Percentiles rank a stretch among this genome's conserved stretches.
Conservation (phyloP, 2,329 filamentous ascomycete species). For the Pestalotiopsis sp. region DNA sequence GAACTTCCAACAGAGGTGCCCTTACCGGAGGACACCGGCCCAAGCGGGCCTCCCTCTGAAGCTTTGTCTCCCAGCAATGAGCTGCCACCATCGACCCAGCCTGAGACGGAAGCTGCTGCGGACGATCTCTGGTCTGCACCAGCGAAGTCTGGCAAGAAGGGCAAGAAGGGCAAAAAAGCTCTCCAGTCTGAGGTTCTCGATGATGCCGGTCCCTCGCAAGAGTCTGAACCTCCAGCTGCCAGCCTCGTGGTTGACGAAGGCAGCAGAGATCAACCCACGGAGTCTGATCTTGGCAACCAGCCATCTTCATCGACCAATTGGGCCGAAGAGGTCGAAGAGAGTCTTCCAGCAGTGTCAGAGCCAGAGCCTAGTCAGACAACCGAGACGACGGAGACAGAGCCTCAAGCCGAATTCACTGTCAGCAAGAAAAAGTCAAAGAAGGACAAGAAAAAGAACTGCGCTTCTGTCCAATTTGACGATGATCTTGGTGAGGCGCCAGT, state of each 20-base stretch:
- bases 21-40: constrained; percentile 5
- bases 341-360: background rate
- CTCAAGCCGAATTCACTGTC: constrained; percentile 14
- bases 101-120: constrained; percentile 2
- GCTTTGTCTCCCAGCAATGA: background rate
- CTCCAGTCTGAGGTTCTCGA: background rate
- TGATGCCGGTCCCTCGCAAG: constrained; percentile 1
- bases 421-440: constrained; percentile 26
- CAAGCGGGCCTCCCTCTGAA: constrained; percentile 1
- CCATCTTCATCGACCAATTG: constrained; percentile 6
- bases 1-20: constrained; percentile 17
- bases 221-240: background rate
- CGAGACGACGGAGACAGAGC: background rate
- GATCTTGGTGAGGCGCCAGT: constrained; percentile 13
- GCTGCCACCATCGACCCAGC: background rate
- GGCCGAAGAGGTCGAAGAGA: constrained; percentile 14
- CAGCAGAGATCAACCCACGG: background rate
- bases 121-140: constrained; percentile 17
- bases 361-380: background rate
- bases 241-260: background rate
- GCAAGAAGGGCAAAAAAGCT: constrained; percentile 26
- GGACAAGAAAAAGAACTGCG: constrained; percentile 25
- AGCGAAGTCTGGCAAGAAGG: constrained; percentile 22
- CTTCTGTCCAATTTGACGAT: constrained; percentile 19
- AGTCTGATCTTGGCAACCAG: constrained; percentile 8